phyloP scores from a whole-genome alignment of 2,329 filamentous ascomycete species.

The Pestalotiopsis sp. region DNA sequence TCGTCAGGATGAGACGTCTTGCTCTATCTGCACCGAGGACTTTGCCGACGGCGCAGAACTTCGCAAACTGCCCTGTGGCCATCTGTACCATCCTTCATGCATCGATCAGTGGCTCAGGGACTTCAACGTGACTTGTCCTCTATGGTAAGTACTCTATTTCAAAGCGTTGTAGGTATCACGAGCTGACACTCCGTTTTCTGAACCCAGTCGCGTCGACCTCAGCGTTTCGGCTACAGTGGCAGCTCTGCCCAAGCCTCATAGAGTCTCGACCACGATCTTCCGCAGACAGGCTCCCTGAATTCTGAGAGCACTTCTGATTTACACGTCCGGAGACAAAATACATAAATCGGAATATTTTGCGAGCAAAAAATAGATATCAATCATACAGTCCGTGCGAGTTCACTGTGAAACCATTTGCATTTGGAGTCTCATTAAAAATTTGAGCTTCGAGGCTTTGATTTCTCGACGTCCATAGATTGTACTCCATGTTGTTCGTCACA shows the following conservation, averaged over 20 bases:
- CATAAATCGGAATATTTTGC: no score
- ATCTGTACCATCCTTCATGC: constrained; percentile 13
- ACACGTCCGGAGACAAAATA: no score
- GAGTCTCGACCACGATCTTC: background rate
- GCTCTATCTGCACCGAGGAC: constrained; percentile 13
- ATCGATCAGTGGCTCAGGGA: constrained; percentile 17
- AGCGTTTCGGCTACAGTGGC: constrained; percentile 9
- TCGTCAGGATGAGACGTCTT: background rate
- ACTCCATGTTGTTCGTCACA: no score
- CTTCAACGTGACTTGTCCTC: constrained; percentile 15
- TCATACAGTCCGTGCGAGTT: no score
- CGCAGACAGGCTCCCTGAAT: background rate
- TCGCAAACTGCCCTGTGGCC: constrained; percentile 13
- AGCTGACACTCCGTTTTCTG: background rate
- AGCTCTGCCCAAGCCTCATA: background rate
- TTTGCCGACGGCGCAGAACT: constrained; percentile 2
- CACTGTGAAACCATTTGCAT: no score
- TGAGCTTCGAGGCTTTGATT: no score
- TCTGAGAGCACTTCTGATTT: no score
- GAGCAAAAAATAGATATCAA: no score
- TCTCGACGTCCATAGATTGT: no score
- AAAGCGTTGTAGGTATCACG: background rate
- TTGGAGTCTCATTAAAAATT: no score
- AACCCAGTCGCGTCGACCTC: constrained; percentile 2
- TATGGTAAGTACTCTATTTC: constrained; percentile 10